Percentiles rank a stretch among this genome's conserved stretches.
phyloP scores from a whole-genome alignment of 306 rosid genomes.

The Cyamopsis tetragonoloba region DNA sequence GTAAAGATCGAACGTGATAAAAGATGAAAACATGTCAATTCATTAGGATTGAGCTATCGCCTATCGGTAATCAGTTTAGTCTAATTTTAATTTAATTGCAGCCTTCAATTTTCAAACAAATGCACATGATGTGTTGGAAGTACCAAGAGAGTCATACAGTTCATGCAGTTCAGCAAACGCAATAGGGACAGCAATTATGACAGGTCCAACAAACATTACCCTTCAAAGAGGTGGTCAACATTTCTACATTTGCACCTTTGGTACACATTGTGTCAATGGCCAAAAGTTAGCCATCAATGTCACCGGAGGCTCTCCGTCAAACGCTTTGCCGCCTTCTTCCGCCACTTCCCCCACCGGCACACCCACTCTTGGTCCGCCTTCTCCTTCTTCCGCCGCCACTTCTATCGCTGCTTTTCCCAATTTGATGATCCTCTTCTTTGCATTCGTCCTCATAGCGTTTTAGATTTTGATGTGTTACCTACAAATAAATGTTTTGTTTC shows the following conservation, averaged over 20 bases:
- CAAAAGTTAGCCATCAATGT: conserved; percentile 23
- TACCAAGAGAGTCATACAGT: conserved; percentile 13
- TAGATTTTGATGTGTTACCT: neutral
- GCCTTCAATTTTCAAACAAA: neutral
- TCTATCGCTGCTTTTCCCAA: neutral
- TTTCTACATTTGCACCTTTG: conserved; percentile 19
- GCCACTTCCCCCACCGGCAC: neutral
- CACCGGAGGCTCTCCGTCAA: neutral
- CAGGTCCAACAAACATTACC: neutral
- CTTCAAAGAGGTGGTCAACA: neutral
- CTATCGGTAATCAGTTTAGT: too few species aligned
- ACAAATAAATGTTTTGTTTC: neutral
- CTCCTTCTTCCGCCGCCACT: neutral
- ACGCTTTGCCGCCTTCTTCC: neutral
- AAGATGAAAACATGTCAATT: too few species aligned
- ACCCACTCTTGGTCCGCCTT: too few species aligned
- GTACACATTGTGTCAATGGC: neutral
- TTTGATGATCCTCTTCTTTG: neutral
- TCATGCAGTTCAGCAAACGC: neutral
- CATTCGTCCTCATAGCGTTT: neutral
- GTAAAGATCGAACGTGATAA: too few species aligned
- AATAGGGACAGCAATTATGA: neutral
- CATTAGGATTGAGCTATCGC: too few species aligned
- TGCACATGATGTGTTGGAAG: neutral
- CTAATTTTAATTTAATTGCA: too few species aligned